phyloP scores from a whole-genome alignment of 495 filamentous ascomycete species.

The Apodospora peruviana region DNA sequence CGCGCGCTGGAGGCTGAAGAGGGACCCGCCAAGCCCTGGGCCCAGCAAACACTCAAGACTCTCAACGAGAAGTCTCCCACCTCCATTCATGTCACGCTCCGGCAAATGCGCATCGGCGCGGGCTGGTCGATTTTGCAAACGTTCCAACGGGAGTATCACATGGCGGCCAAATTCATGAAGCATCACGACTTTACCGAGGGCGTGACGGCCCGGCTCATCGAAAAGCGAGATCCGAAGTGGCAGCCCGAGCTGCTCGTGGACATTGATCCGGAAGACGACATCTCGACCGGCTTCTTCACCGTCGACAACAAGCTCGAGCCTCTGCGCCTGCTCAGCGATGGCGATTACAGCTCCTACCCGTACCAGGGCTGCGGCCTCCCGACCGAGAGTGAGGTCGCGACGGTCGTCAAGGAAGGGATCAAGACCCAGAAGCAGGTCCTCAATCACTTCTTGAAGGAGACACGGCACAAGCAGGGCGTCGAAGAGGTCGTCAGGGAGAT shows the following conservation, averaged over 20 bases:
- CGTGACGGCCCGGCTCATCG: conserved; percentile 68
- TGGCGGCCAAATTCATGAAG: conserved; percentile 78
- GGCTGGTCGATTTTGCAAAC: conserved; percentile 74
- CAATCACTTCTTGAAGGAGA: conserved; percentile 38
- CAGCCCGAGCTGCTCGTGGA: conserved; percentile 62
- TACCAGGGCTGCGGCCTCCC: conserved; percentile 27
- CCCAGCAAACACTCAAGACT: conserved; percentile 62
- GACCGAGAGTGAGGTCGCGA: conserved; percentile 62
- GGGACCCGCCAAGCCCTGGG: conserved; percentile 57
- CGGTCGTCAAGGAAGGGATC: conserved; percentile 37
- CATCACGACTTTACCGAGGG: conserved; percentile 85
- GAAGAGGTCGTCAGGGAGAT: conserved; percentile 53
- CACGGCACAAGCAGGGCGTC: conserved; percentile 50
- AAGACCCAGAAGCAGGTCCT: conserved; percentile 39
- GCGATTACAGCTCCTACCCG: conserved; percentile 63
- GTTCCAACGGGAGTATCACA: conserved; percentile 74
- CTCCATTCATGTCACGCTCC: conserved; percentile 72
- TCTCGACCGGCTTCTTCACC: conserved; percentile 59
- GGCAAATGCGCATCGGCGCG: conserved; percentile 68
- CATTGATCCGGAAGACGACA: conserved; percentile 39
- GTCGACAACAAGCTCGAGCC: conserved; percentile 27
- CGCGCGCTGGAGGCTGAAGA: conserved; percentile 56
- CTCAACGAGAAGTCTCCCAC: conserved; percentile 74
- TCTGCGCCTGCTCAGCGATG: conserved; percentile 45
- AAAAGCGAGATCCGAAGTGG: conserved; percentile 63